Evolutionary conservation across 768 basidiomycete species (phyloP), one percentile per base, ranked within the genome.

Genomic region (Kwoniella pini): DNA sequence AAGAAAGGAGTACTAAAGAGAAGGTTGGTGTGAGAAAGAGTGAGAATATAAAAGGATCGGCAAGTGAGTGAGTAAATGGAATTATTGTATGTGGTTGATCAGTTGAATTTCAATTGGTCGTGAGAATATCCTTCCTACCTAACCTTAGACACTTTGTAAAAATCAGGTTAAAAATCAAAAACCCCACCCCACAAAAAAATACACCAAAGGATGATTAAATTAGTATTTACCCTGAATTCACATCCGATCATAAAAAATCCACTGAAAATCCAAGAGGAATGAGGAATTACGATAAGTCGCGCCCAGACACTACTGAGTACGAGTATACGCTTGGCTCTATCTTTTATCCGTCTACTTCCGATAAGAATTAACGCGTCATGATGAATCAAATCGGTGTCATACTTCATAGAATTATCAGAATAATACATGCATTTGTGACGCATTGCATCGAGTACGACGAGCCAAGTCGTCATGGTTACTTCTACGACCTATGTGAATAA

Each of bases 131-230:
- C n/a, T n/a, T n/a, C n/a, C n/a, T n/a, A n/a, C n/a, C n/a, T n/a
- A n/a, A n/a, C n/a, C n/a, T n/a, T n/a, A n/a, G n/a, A n/a, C n/a
- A n/a, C n/a, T n/a, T n/a, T n/a, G n/a, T n/a, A n/a, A n/a, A n/a
- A n/a, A n/a, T n/a, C n/a, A n/a, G n/a, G n/a, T n/a, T 46, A 46
- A 3, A 27, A 45, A 3, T 45, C n/a, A 44, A 44, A 7, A 26
- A 33, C 48, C 48, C 48, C 48, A 50, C 48, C 48, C 24, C 24
- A 50, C 24, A 46, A 50, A 50, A 50, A 42, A 42, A 9, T 6
- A 42, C 7, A 42, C n/a, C n/a, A 42, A 19, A 9, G 40, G 40
- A 9, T 10, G 40, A 42, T 9, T 9, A 42, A 19, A 10, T 19
- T 6, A 42, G 40, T 42, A 42, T 9, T 5, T 13, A 42, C 40